phyloP scores from a whole-genome alignment of 2,329 filamentous ascomycete species.

The Hypoxylon sp. region DNA sequence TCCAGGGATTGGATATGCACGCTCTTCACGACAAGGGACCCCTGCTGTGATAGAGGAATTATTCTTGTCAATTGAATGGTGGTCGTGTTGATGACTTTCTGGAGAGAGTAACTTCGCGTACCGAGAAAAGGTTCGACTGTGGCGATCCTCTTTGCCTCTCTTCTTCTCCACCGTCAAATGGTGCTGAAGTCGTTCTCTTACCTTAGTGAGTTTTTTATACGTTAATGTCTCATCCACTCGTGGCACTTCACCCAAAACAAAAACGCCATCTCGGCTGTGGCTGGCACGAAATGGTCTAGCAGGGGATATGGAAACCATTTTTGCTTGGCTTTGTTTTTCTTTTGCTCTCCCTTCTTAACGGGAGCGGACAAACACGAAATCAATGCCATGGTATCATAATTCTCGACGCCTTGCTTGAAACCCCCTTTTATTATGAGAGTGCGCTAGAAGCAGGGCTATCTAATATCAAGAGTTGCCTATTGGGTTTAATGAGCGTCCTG shows the following conservation, averaged over 20 bases:
- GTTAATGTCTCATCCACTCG: slow-evolving; percentile 39
- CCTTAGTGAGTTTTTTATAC: neutral
- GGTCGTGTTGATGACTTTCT: slow-evolving; percentile 5
- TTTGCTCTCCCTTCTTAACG: slow-evolving; percentile 23
- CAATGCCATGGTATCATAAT: slow-evolving; percentile 26
- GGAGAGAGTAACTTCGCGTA: slow-evolving; percentile 37
- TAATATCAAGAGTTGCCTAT: slow-evolving; percentile 20
- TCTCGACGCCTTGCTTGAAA: slow-evolving; percentile 32
- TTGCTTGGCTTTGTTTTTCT: slow-evolving; percentile 29
- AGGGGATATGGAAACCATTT: slow-evolving; percentile 26
- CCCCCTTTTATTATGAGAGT: slow-evolving; percentile 33
- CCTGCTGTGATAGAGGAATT: slow-evolving; percentile 38
- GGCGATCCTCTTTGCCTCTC: slow-evolving; percentile 28
- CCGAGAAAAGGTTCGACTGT: slow-evolving; percentile 19
- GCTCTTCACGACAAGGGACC: slow-evolving; percentile 33
- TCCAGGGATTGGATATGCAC: slow-evolving; percentile 45
- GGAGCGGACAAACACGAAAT: slow-evolving; percentile 16
- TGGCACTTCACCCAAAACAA: slow-evolving; percentile 30
- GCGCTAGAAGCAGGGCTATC: slow-evolving; percentile 35
- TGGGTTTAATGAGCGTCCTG: slow-evolving; percentile 26
- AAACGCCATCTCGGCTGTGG: slow-evolving; percentile 37
- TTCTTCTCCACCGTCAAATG: slow-evolving; percentile 2
- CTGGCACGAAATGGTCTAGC: slow-evolving; percentile 28
- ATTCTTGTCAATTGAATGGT: slow-evolving; percentile 23
- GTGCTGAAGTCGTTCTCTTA: slow-evolving; percentile 6